phyloP scores from a whole-genome alignment of 2,329 filamentous ascomycete genomes.

The Didymella lethalis region DNA sequence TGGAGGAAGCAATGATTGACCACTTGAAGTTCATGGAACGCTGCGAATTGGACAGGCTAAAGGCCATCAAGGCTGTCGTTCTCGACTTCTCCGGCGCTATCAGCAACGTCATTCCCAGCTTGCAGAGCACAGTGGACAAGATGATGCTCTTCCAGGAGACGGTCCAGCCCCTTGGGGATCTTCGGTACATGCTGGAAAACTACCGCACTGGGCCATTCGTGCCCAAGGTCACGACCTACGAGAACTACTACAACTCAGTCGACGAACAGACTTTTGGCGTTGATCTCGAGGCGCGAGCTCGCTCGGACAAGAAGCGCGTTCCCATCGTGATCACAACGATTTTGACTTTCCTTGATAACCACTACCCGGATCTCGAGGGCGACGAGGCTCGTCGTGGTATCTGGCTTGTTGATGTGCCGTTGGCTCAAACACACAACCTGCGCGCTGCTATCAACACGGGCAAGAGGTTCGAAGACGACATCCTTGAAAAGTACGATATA shows the following conservation, averaged over 20 bases:
- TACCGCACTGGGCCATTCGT: constrained; percentile 94
- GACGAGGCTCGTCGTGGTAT: constrained; percentile 91
- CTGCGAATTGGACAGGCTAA: constrained; percentile 93
- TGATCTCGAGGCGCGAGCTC: constrained; percentile 92
- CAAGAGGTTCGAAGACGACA: constrained; percentile 76
- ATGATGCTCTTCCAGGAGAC: constrained; percentile 99
- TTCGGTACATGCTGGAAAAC: constrained; percentile 94
- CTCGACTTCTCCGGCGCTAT: constrained; percentile 97
- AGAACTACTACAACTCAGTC: constrained; percentile 99
- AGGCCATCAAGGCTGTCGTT: constrained; percentile 97
- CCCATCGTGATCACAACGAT: constrained; percentile 91
- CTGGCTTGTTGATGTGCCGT: constrained; percentile 91
- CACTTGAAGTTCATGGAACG: constrained; percentile 96
- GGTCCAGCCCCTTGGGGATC: constrained; percentile 88
- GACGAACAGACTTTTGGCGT: constrained; percentile 98
- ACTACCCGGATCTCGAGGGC: constrained; percentile 96
- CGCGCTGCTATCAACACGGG: constrained; percentile 86
- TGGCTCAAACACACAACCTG: constrained; percentile 84
- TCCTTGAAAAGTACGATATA: constrained; percentile 88
- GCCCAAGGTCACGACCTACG: constrained; percentile 89
- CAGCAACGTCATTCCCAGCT: constrained; percentile 94
- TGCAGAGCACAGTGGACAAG: constrained; percentile 95
- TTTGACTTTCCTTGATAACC: constrained; percentile 92
- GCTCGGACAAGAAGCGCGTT: constrained; percentile 94
- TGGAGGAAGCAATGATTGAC: constrained; percentile 94